These are phyloP conservation scores for Euptelea pleiosperma DNA, from an alignment of 164 flowering plant genomes.

Conservation along the genomic window DNA sequence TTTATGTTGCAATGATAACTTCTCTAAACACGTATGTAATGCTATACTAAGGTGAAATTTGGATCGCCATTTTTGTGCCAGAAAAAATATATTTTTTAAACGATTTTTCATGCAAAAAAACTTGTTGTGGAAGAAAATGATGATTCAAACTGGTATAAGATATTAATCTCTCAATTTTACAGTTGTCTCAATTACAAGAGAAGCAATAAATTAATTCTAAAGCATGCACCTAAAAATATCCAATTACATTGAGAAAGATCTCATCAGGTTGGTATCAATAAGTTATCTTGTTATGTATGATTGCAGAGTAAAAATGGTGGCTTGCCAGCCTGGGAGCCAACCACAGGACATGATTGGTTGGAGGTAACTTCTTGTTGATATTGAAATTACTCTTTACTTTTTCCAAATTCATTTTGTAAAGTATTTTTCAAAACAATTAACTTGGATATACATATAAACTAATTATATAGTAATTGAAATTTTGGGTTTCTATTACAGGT, in stretches of 20 bases:
- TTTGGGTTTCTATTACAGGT: conserved; percentile 39
- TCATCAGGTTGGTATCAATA: background rate
- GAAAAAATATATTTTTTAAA: too few species aligned
- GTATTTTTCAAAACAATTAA: too few species aligned
- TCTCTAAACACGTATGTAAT: too few species aligned
- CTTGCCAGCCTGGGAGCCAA: conserved; percentile 80
- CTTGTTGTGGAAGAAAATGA: too few species aligned
- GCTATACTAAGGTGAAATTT: too few species aligned
- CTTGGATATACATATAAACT: background rate
- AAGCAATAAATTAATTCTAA: background rate
- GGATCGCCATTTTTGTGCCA: too few species aligned
- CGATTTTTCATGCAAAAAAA: too few species aligned
- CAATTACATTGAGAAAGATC: background rate
- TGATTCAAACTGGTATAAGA: background rate
- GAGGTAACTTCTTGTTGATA: conserved; percentile 70
- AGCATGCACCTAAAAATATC: too few species aligned
- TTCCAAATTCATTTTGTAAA: background rate
- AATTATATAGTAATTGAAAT: background rate
- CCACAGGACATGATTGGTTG: conserved; percentile 81
- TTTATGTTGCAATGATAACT: too few species aligned
- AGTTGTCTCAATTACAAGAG: background rate
- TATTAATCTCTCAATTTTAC: background rate
- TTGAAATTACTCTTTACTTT: background rate
- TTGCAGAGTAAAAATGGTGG: conserved; percentile 74
- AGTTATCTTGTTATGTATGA: background rate